A percentile compares a stretch with the other conserved stretches of the same genome.
phyloP scores from a whole-genome alignment of 2,329 filamentous ascomycete genomes.

The Neurospora sp. region DNA sequence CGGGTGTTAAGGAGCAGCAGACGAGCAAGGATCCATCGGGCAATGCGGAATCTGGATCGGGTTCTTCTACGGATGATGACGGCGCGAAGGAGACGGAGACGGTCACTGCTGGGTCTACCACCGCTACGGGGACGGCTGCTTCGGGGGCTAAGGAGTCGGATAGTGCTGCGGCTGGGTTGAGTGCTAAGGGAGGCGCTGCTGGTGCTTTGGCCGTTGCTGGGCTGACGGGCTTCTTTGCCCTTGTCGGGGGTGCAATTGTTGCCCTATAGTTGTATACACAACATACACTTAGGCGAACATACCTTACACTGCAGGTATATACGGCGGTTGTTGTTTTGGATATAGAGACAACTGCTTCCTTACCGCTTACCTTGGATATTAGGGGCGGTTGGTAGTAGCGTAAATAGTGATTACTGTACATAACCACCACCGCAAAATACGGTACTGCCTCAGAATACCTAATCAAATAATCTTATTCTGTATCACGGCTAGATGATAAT shows the following conservation, averaged over 20 bases:
- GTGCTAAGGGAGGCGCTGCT: neutral
- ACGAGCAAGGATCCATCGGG: slow-evolving; percentile 4
- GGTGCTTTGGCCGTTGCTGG: neutral
- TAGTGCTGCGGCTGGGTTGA: neutral
- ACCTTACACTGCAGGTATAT: neutral
- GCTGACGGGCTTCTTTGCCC: neutral
- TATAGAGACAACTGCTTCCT: neutral
- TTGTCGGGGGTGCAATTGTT: neutral
- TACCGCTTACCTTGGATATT: neutral
- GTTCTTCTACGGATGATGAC: neutral
- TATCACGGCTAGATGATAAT: neutral
- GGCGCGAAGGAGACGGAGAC: slow-evolving; percentile 1
- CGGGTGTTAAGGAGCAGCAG: slow-evolving; percentile 32
- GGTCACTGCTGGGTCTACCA: neutral
- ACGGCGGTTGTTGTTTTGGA: neutral
- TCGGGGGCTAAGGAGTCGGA: neutral
- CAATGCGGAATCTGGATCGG: neutral
- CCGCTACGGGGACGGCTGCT: neutral
- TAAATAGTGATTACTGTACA: neutral
- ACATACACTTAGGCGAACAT: neutral
- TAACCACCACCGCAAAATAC: neutral
- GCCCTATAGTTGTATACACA: neutral
- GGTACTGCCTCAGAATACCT: neutral
- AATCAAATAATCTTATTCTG: neutral
- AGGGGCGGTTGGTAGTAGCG: neutral